Percentiles rank a stretch among this genome's conserved stretches.
phyloP scores from a whole-genome alignment of 2,329 filamentous ascomycete species.

The Aspergillus bombycis region DNA sequence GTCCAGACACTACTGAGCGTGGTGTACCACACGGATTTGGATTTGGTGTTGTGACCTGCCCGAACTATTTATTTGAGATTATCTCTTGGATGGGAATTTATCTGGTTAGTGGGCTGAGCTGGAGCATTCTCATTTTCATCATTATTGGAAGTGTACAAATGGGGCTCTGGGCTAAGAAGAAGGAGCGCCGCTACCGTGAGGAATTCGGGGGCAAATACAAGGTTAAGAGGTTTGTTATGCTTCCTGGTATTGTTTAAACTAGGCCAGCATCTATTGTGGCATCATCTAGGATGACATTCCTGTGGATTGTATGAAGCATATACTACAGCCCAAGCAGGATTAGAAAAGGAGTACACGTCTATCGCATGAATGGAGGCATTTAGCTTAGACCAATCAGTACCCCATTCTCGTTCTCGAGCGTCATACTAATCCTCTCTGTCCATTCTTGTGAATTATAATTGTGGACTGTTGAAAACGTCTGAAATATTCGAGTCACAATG shows the following conservation, averaged over 20 bases:
- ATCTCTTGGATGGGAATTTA: slow-evolving; percentile 84
- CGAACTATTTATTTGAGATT: slow-evolving; percentile 95
- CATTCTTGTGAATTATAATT: slow-evolving; percentile 14
- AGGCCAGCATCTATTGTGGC: not conserved
- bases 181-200: slow-evolving; percentile 85
- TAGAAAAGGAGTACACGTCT: fast-evolving
- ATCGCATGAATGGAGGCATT: too few species aligned
- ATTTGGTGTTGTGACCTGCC: slow-evolving; percentile 86
- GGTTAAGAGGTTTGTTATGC: slow-evolving; percentile 83
- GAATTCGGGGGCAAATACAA: slow-evolving; percentile 94
- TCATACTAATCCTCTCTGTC: slow-evolving; percentile 20
- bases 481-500: slow-evolving; percentile 16
- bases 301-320: not conserved
- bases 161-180: slow-evolving; percentile 85
- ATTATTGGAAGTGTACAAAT: slow-evolving; percentile 75
- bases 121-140: slow-evolving; percentile 77
- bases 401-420: slow-evolving; percentile 20
- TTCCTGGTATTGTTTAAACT: slow-evolving; percentile 73
- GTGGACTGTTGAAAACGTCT: slow-evolving; percentile 15
- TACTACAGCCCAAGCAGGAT: fast-evolving
- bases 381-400: slow-evolving; percentile 8
- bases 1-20: slow-evolving; percentile 77
- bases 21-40: slow-evolving; percentile 86
- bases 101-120: slow-evolving; percentile 73
- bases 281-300: fast-evolving